Conservation (phyloP, 176 grass and related monocot species). For the Olyra latifolia region DNA sequence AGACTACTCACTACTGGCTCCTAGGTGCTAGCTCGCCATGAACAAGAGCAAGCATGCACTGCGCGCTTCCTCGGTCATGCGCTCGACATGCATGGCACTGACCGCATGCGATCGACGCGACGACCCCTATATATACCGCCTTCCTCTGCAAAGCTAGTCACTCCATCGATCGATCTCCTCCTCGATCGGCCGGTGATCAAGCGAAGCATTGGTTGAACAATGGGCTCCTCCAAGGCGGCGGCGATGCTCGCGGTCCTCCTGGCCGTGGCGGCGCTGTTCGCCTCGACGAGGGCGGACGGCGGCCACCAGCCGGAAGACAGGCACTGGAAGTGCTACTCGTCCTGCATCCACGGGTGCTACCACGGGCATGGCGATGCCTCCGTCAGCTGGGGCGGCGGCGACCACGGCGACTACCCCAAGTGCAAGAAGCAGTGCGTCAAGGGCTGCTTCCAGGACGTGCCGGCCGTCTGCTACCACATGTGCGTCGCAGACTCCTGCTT, state of each 20-base stretch:
- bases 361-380: background rate
- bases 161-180: background rate
- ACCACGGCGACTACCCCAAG: background rate
- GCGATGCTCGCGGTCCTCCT: slow-evolving; percentile 26
- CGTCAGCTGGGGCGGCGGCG: background rate
- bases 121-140: background rate
- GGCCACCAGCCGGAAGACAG: background rate
- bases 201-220: background rate
- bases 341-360: slow-evolving; percentile 28
- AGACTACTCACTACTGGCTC: background rate
- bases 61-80: background rate
- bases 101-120: background rate
- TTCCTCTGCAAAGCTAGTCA: slow-evolving; percentile 3
- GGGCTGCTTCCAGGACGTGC: slow-evolving; percentile 42
- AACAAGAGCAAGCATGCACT: background rate
- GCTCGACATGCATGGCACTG: background rate
- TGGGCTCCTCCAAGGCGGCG: background rate
- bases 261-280: background rate
- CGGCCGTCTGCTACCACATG: slow-evolving; percentile 38
- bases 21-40: background rate
- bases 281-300: background rate
- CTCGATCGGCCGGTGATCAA: too few relatives aligned
- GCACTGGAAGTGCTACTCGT: slow-evolving; percentile 38
- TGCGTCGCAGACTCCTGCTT: slow-evolving; percentile 38
- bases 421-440: slow-evolving; percentile 43